Evolutionary conservation across 192 early-diverging fungal genomes (phyloP).

Genomic region (Funneliformis mosseae): DNA sequence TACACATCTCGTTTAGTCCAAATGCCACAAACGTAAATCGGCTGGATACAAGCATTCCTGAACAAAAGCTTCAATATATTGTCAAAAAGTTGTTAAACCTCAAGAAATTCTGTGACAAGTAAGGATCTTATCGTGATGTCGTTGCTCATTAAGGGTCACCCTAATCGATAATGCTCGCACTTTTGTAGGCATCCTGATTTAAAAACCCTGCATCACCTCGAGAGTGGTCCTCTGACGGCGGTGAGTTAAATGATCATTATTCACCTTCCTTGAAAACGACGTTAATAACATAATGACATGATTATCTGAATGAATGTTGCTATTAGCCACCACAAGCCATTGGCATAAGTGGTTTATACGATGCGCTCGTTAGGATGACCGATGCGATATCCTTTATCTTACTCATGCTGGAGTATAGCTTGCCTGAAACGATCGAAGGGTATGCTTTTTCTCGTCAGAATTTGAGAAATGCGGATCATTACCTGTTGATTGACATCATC

Average conservation of each 20-base stretch:
- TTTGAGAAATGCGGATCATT: not conserved
- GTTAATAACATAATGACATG: not conserved
- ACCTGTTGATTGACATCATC: not conserved
- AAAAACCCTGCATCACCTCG: not conserved
- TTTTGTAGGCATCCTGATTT: not conserved
- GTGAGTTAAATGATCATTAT: not conserved
- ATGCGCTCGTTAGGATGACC: slow-evolving; percentile 2
- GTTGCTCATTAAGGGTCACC: not conserved
- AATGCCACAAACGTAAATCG: slow-evolving; percentile 2
- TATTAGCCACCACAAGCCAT: not conserved
- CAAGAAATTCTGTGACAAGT: slow-evolving; percentile 24
- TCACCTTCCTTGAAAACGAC: not conserved
- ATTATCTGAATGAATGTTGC: not conserved
- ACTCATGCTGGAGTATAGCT: slow-evolving; percentile 29
- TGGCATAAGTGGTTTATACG: slow-evolving; percentile 15
- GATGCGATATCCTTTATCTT: slow-evolving; percentile 30
- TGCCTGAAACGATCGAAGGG: slow-evolving; percentile 23
- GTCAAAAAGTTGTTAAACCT: not conserved
- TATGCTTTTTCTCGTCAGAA: not conserved
- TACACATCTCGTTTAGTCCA: not conserved
- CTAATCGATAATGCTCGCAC: not conserved
- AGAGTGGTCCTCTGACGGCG: not conserved
- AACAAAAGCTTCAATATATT: not conserved
- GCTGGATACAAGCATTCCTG: slow-evolving; percentile 19
- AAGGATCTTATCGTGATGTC: not conserved